phyloP scores from a whole-genome alignment of 495 filamentous ascomycete genomes.

The Lichenothelia convexa region DNA sequence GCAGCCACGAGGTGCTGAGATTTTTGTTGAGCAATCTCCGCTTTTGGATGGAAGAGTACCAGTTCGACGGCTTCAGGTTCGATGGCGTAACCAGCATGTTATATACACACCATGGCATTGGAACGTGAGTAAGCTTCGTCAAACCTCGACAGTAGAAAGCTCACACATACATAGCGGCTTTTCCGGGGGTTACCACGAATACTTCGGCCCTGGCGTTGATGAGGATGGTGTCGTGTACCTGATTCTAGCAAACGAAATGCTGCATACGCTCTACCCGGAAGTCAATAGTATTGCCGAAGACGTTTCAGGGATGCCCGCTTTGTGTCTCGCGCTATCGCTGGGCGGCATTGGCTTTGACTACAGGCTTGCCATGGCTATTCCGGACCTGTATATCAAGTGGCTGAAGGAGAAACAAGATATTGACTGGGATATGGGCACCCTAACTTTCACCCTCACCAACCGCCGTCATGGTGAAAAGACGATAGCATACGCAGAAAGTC shows the following conservation, averaged over 20 bases:
- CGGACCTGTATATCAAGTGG: slow-evolving; percentile 98
- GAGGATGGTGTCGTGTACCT: slow-evolving; percentile 91
- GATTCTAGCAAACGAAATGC: slow-evolving; percentile 92
- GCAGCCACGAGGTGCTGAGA: slow-evolving; percentile 77
- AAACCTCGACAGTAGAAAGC: slow-evolving; percentile 2
- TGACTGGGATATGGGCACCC: slow-evolving; percentile 80
- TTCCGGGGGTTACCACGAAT: slow-evolving; percentile 96
- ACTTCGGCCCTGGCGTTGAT: slow-evolving; percentile 84
- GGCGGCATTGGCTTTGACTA: slow-evolving; percentile 96
- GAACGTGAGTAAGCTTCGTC: slow-evolving; percentile 53
- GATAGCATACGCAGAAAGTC: slow-evolving; percentile 90
- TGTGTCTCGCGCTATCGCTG: slow-evolving; percentile 68
- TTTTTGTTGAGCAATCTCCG: slow-evolving; percentile 90
- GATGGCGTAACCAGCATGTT: slow-evolving; percentile 98
- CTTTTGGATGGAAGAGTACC: slow-evolving; percentile 98
- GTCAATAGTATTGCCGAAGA: slow-evolving; percentile 88
- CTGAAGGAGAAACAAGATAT: slow-evolving; percentile 83
- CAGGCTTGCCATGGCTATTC: slow-evolving; percentile 91
- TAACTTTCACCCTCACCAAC: slow-evolving; percentile 77
- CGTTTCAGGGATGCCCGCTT: slow-evolving; percentile 91
- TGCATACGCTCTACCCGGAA: slow-evolving; percentile 72
- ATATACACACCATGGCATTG: slow-evolving; percentile 89
- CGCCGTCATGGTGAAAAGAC: slow-evolving; percentile 93
- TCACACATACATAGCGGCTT: slow-evolving; percentile 49
- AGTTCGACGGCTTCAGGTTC: slow-evolving; percentile 93